phyloP scores from a whole-genome alignment of 257 asterid genomes.

The Solanum raphanifolium region DNA sequence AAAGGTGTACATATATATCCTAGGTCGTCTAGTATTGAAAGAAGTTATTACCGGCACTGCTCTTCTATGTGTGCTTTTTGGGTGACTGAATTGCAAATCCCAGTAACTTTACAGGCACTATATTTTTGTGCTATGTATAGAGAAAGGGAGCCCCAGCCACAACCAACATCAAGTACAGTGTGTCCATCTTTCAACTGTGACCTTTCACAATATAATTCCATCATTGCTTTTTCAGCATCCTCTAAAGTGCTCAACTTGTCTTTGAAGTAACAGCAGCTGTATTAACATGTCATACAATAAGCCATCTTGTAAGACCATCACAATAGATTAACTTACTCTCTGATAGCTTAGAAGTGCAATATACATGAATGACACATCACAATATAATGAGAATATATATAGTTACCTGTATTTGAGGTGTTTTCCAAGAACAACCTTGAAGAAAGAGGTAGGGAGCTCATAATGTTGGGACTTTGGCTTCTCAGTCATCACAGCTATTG shows the following conservation, averaged over 20 bases:
- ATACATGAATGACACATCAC: too few relatives aligned
- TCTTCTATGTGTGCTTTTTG: constrained; percentile 71
- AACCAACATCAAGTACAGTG: constrained; percentile 88
- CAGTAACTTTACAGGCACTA: constrained; percentile 62
- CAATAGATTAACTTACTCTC: too few relatives aligned
- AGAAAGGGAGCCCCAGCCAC: constrained; percentile 95
- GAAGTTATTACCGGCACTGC: constrained; percentile 31
- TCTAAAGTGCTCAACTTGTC: constrained; percentile 62
- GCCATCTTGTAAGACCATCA: background rate
- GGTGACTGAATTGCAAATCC: constrained; percentile 82
- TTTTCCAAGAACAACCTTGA: constrained; percentile 81
- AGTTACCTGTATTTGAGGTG: constrained; percentile 78
- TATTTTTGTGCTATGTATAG: constrained; percentile 63
- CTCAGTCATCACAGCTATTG: constrained; percentile 79
- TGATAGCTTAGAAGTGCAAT: too few relatives aligned
- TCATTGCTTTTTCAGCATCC: constrained; percentile 88
- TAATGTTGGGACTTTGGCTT: constrained; percentile 74
- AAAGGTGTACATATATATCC: background rate
- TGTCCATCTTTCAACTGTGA: constrained; percentile 73
- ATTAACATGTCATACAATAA: constrained; percentile 1
- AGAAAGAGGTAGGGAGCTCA: constrained; percentile 87
- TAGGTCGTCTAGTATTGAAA: background rate
- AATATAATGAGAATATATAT: too few relatives aligned
- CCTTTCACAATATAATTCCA: constrained; percentile 78
- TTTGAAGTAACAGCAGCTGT: constrained; percentile 69